Evolutionary conservation across 2,329 filamentous ascomycete genomes (phyloP), one percentile per base, ranked within the genome.

Genomic region (Aspergillus aculeatinus): DNA sequence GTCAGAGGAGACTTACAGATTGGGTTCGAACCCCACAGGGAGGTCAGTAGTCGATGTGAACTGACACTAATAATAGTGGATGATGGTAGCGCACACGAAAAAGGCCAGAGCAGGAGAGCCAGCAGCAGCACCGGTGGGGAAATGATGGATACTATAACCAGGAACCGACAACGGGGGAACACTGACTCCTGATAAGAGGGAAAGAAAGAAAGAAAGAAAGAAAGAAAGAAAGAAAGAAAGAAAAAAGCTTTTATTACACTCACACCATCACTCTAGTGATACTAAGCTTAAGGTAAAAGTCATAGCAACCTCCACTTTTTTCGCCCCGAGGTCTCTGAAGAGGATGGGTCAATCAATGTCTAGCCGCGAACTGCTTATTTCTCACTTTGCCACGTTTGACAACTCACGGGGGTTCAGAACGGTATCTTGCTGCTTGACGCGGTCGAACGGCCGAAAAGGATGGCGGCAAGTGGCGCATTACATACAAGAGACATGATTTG

Each of bases 321-420:
- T 35, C 33, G 11, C 33, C 33, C 33, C 33, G 33, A 35, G n/a
- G 5, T 44, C 19, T 5, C 33, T 35, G 33, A 44, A 44, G 39
- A 7, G 7, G 39, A 44, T 44, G 39, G 39, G 39, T 19, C 39
- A 44, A 16, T 19, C 39, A 44, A 16, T 19, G 39, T 44, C 39
- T 42, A 47, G 39, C 52, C n/a, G 52, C 12, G 27, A 19, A 51
- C 48, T 29, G 10, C n/a, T 44, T 23, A 33, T 57, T 60, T 67
- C 61, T 62, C 60, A 53, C 58, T 67, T 70, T 65, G 68, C 67
- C 70, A 72, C 70, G 70, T 67, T 71, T 62, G 65, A 68, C 65
- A 68, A 65, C 70, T 70, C 67, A 72, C 65, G 69, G 65, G 65
- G 60, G 48, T 51, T 48, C 55, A 58, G 42, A 39, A 63, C 54